A percentile compares a stretch with the other conserved stretches of the same genome.
Conservation (phyloP, 306 rosid species). For the Lathyrus oleraceus region DNA sequence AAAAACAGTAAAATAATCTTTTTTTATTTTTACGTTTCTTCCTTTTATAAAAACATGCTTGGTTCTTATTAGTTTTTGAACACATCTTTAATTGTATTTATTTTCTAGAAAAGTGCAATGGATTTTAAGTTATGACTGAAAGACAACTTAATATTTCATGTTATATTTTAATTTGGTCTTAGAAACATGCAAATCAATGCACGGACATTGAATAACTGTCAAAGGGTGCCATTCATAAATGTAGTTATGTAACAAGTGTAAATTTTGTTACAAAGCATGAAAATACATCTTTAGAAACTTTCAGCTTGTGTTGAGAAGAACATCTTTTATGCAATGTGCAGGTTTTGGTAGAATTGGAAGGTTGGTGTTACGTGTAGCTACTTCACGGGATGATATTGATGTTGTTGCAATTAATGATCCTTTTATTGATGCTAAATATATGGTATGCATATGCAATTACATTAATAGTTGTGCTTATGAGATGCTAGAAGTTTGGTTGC, state of each 20-base stretch:
- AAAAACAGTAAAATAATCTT: neutral
- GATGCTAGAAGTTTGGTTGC: constrained; percentile 17
- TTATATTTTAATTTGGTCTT: constrained; percentile 11
- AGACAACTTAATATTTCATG: neutral
- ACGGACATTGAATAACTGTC: neutral
- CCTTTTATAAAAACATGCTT: neutral
- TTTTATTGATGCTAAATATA: constrained; percentile 83
- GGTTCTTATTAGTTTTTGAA: neutral
- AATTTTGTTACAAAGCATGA: constrained; percentile 11
- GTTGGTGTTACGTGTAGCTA: constrained; percentile 85
- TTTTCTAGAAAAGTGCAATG: neutral
- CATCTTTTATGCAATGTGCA: constrained; percentile 39
- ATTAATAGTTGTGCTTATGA: constrained; percentile 20
- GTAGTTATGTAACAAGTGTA: neutral
- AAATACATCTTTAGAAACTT: neutral
- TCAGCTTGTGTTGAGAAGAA: constrained; percentile 9
- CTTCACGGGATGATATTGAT: constrained; percentile 82
- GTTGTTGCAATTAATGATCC: constrained; percentile 95
- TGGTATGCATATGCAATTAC: constrained; percentile 57
- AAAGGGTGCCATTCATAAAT: neutral
- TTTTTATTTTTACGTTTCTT: neutral
- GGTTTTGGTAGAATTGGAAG: constrained; percentile 99
- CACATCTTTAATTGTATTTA: neutral
- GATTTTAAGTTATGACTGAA: neutral
- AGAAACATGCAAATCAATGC: constrained; percentile 1